phyloP scores from a whole-genome alignment of 208 protist genomes.

The Crithidia thermophila region DNA sequence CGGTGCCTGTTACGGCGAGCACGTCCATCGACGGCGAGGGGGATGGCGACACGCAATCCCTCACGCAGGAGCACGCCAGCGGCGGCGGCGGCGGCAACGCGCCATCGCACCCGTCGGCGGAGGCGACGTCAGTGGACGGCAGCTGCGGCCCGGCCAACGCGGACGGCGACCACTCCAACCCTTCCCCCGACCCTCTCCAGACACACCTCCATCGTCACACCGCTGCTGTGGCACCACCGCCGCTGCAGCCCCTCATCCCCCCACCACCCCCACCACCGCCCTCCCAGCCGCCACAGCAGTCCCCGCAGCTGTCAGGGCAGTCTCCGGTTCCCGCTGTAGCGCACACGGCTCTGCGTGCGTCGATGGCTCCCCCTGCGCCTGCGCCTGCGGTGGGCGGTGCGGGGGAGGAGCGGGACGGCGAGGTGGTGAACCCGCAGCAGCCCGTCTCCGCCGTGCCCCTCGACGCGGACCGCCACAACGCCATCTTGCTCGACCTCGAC shows the following conservation, averaged over 20 bases:
- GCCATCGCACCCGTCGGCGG: too few species aligned
- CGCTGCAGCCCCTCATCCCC: background rate
- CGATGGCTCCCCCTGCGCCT: too few species aligned
- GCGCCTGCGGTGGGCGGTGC: background rate
- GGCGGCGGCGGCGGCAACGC: too few species aligned
- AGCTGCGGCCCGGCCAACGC: background rate
- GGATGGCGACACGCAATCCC: too few species aligned
- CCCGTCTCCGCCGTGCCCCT: constrained; percentile 32
- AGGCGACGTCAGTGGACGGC: background rate
- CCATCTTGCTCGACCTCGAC: constrained; percentile 84
- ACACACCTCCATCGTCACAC: background rate
- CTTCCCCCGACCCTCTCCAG: background rate
- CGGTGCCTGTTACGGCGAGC: too few species aligned
- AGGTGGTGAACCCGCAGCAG: constrained; percentile 28
- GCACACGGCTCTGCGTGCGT: too few species aligned
- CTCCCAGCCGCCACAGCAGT: background rate
- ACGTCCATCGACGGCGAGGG: too few species aligned
- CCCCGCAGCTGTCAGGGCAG: background rate
- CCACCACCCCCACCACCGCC: background rate
- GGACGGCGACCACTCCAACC: constrained; percentile 17
- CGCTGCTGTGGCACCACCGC: background rate
- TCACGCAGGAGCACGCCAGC: too few species aligned
- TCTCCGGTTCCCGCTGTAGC: too few species aligned
- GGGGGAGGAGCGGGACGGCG: constrained; percentile 14
- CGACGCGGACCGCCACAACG: constrained; percentile 62